These are phyloP conservation scores for Macaranga tanarius DNA, from an alignment of 441 rosid species.

Conservation along the genomic window DNA sequence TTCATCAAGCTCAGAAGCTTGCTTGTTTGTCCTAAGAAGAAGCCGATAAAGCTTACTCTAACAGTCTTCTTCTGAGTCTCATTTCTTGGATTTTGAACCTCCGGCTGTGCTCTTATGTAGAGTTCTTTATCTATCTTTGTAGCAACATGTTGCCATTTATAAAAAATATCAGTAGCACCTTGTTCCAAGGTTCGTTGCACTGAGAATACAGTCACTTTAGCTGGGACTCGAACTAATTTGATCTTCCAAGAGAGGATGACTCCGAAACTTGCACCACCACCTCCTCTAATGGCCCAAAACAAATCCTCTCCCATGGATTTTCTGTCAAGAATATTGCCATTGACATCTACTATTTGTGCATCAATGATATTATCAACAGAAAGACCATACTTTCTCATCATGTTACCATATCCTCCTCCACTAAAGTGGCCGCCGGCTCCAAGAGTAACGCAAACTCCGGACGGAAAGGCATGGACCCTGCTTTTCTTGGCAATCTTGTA, in stretches of 20 bases:
- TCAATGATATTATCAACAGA: constrained; percentile 41
- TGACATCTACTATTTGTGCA: constrained; percentile 45
- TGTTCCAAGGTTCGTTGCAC: constrained; percentile 34
- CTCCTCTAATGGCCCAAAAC: constrained; percentile 48
- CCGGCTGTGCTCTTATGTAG: constrained; percentile 42
- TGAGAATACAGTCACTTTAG: constrained; percentile 50
- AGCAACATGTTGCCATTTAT: constrained; percentile 53
- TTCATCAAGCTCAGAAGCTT: constrained; percentile 38
- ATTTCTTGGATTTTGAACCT: constrained; percentile 17
- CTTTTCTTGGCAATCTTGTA: constrained; percentile 30
- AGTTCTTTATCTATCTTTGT: constrained; percentile 36
- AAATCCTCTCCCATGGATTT: too few species aligned
- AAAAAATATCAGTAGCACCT: constrained; percentile 36
- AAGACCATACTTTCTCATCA: too few species aligned
- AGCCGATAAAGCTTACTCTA: constrained; percentile 27
- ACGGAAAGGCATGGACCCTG: constrained; percentile 47
- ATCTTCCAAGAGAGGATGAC: constrained; percentile 53
- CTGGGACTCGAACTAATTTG: constrained; percentile 49
- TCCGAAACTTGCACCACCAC: constrained; percentile 62
- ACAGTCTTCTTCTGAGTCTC: constrained; percentile 1
- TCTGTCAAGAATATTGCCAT: constrained; percentile 43
- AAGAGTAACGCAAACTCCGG: constrained; percentile 52
- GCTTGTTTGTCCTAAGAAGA: constrained; percentile 42
- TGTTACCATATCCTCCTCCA: constrained; percentile 54
- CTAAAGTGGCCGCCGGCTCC: constrained; percentile 65